These are phyloP conservation scores for Phoma herbarum DNA, from an alignment of 2,329 filamentous ascomycete species.

Conservation along the genomic window DNA sequence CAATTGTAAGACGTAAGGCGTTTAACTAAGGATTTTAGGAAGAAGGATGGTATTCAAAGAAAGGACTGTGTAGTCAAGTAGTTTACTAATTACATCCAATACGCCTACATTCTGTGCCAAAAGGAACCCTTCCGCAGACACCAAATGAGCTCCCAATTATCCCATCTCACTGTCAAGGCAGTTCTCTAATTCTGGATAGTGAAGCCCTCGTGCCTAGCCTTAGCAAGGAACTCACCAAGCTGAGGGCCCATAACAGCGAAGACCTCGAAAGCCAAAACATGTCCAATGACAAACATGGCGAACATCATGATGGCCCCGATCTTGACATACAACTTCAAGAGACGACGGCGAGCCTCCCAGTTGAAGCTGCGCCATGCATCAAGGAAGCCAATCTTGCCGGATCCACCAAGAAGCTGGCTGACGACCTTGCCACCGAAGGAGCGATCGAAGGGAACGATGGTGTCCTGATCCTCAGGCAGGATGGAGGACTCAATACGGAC, in stretches of 20 bases:
- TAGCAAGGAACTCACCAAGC: constrained; percentile 33
- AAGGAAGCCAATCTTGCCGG: constrained; percentile 73
- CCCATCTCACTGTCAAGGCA: not conserved
- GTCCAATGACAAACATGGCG: constrained; percentile 57
- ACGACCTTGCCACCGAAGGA: constrained; percentile 80
- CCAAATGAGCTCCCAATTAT: not conserved
- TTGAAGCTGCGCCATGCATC: constrained; percentile 85
- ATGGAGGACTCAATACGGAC: constrained; percentile 87
- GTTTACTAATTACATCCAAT: constrained; percentile 8
- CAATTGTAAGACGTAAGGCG: too few species aligned
- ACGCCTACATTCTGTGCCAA: constrained; percentile 2
- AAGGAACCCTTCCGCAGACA: not conserved
- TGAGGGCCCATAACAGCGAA: constrained; percentile 57
- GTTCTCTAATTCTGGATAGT: constrained; percentile 10
- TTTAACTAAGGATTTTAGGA: too few species aligned
- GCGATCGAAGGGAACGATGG: constrained; percentile 90
- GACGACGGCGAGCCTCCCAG: constrained; percentile 73
- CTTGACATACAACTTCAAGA: constrained; percentile 80
- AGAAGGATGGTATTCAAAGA: constrained; percentile 7
- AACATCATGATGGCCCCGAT: constrained; percentile 64
- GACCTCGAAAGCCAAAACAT: constrained; percentile 63
- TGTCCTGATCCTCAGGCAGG: constrained; percentile 80
- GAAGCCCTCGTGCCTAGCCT: constrained; percentile 30
- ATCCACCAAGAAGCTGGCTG: constrained; percentile 76
- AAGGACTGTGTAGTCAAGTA: constrained; percentile 14